These are phyloP conservation scores for Aquanectria penicillioides DNA, from an alignment of 2,329 filamentous ascomycete genomes.

Conservation along the genomic window DNA sequence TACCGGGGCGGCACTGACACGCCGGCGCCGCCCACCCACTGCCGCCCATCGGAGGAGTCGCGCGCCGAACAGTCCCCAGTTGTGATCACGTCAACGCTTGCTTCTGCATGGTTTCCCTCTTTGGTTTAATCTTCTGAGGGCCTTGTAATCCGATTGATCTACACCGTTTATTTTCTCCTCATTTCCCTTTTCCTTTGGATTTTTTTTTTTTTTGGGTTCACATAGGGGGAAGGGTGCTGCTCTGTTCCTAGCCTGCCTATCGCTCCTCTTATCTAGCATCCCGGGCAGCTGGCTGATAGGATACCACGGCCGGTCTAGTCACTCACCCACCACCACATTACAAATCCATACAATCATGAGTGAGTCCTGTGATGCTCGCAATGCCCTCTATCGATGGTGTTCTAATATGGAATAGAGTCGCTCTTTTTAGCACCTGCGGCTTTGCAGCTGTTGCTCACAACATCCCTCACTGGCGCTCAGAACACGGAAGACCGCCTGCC, in stretches of 20 bases:
- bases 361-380: background rate
- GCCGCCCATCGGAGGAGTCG: no score
- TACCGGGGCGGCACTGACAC: conserved; percentile 33
- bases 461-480: no score
- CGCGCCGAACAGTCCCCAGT: conserved; percentile 21
- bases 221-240: no score
- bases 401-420: background rate
- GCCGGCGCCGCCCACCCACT: no score
- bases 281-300: background rate
- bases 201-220: no score
- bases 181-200: background rate
- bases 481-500: no score
- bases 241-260: background rate
- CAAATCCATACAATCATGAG: conserved; percentile 5
- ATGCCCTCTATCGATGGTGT: background rate
- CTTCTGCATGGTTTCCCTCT: background rate
- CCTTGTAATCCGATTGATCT: no score
- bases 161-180: background rate
- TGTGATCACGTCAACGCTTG: conserved; percentile 35
- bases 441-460: conserved; percentile 15
- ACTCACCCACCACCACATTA: background rate
- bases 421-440: background rate
- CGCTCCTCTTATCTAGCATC: background rate
- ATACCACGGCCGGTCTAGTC: background rate
- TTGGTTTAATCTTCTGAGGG: background rate